Conservation (phyloP, 1,284 basidiomycete species). For the Tilletia indica region DNA sequence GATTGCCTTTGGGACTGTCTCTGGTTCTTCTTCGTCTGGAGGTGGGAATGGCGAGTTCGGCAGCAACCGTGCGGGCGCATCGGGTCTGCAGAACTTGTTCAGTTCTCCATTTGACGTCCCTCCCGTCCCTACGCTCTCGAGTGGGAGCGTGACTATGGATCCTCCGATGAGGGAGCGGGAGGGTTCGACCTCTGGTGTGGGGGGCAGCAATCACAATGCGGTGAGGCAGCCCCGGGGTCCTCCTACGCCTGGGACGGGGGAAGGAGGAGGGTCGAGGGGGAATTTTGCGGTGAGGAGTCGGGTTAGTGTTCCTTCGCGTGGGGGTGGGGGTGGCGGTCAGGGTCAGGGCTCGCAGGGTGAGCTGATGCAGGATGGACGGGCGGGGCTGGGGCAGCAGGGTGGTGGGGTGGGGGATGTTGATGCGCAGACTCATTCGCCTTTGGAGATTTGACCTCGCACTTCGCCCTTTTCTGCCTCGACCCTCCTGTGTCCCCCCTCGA, state of each 20-base stretch:
- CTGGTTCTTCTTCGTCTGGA: slow-evolving; percentile 52
- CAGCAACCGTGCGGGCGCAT: slow-evolving; percentile 28
- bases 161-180: not conserved
- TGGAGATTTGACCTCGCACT: slow-evolving; percentile 30
- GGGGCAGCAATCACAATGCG: not conserved
- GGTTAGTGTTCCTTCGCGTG: slow-evolving; percentile 21
- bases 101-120: slow-evolving; percentile 46
- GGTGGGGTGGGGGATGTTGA: slow-evolving; percentile 16
- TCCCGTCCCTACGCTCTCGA: slow-evolving; percentile 34
- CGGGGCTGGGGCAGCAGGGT: too few species aligned
- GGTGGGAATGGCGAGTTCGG: slow-evolving; percentile 24
- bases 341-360: slow-evolving; percentile 26
- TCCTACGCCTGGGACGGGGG: slow-evolving; percentile 31
- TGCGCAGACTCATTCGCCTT: slow-evolving; percentile 30
- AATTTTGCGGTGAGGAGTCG: slow-evolving; percentile 41
- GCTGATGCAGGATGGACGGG: slow-evolving; percentile 19
- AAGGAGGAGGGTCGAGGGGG: slow-evolving; percentile 19
- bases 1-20: not conserved
- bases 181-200: not conserved
- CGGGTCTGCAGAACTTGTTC: slow-evolving; percentile 43
- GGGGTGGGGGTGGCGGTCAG: slow-evolving; percentile 18
- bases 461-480: too few species aligned
- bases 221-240: slow-evolving; percentile 44
- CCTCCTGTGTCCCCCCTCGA: too few species aligned
- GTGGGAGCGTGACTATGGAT: not conserved